Conservation (phyloP, 768 basidiomycete species). For the Strobilomyces echinocephalus region DNA sequence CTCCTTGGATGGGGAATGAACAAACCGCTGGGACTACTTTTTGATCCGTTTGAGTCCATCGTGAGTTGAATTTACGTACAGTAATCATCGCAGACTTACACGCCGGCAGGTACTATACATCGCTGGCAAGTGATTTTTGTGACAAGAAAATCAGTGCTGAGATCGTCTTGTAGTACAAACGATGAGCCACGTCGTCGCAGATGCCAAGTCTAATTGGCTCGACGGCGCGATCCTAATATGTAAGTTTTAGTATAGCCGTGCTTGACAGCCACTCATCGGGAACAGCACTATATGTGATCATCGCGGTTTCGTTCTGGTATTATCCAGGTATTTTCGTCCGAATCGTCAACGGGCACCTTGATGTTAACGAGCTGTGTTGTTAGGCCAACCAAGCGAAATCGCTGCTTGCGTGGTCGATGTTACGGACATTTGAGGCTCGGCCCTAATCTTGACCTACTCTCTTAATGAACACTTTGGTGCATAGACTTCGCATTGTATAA, state of each 20-base stretch:
- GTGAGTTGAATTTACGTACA: slow-evolving; percentile 30
- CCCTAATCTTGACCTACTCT: slow-evolving; percentile 2
- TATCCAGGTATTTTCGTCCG: slow-evolving; percentile 33
- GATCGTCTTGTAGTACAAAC: slow-evolving; percentile 55
- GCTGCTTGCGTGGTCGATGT: slow-evolving; percentile 10
- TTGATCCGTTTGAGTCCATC: slow-evolving; percentile 86
- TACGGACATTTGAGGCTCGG: neutral
- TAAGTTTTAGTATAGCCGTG: slow-evolving; percentile 29
- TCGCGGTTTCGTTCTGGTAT: slow-evolving; percentile 68
- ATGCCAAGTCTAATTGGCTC: slow-evolving; percentile 82
- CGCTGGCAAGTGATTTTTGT: slow-evolving; percentile 34
- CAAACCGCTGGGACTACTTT: slow-evolving; percentile 75
- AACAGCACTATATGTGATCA: slow-evolving; percentile 64
- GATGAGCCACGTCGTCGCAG: slow-evolving; percentile 76
- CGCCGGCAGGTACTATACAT: slow-evolving; percentile 32
- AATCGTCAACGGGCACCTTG: neutral
- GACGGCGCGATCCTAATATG: slow-evolving; percentile 74
- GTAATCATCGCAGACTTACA: slow-evolving; percentile 7
- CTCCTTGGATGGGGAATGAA: slow-evolving; percentile 76
- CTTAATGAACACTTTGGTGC: neutral
- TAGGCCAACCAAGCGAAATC: slow-evolving; percentile 25
- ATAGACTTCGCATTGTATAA: slow-evolving; percentile 13
- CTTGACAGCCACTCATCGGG: neutral
- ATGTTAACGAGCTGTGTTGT: slow-evolving; percentile 1
- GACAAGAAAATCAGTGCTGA: slow-evolving; percentile 24